Conservation (phyloP, 23 red algal species). For the Pyropia yezoensis region DNA sequence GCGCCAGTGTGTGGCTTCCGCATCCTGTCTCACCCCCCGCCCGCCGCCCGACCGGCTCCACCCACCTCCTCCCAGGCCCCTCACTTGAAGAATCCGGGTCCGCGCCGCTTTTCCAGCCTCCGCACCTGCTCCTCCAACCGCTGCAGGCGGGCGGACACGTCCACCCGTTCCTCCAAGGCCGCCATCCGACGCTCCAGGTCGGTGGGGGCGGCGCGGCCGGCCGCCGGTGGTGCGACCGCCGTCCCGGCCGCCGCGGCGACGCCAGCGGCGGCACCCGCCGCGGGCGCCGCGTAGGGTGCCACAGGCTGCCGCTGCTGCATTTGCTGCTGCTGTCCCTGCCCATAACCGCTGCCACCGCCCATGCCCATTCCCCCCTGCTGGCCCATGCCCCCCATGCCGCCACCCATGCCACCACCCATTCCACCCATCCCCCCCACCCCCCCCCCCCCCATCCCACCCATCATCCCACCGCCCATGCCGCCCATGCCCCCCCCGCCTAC, state of each 20-base stretch:
- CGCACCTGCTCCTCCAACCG: constrained; percentile 55
- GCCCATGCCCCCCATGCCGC: constrained; percentile 6
- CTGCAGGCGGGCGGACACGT: constrained; percentile 31
- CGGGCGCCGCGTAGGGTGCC: background rate
- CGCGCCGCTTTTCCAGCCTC: constrained; percentile 19
- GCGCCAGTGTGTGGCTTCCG: too few relatives aligned
- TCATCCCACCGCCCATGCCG: constrained; percentile 16
- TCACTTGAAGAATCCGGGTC: too few relatives aligned
- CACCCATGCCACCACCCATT: constrained; percentile 16
- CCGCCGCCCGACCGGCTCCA: too few relatives aligned
- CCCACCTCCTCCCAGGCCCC: too few relatives aligned
- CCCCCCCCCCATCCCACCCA: constrained; percentile 12
- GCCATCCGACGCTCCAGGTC: constrained; percentile 51
- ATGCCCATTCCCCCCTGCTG: constrained; percentile 2
- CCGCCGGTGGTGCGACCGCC: background rate
- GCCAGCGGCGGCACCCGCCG: background rate
- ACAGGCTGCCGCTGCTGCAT: background rate
- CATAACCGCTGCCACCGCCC: background rate
- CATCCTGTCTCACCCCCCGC: too few relatives aligned
- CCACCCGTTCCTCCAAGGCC: constrained; percentile 46
- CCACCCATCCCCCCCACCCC: constrained; percentile 7
- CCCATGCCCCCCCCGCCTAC: constrained; percentile 16
- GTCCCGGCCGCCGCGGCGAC: constrained; percentile 14
- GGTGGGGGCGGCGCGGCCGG: background rate
- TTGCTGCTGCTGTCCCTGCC: constrained; percentile 7